Evolutionary conservation across 2,329 filamentous ascomycete species (phyloP).

Genomic region (Cladosporium cucumerinum): DNA sequence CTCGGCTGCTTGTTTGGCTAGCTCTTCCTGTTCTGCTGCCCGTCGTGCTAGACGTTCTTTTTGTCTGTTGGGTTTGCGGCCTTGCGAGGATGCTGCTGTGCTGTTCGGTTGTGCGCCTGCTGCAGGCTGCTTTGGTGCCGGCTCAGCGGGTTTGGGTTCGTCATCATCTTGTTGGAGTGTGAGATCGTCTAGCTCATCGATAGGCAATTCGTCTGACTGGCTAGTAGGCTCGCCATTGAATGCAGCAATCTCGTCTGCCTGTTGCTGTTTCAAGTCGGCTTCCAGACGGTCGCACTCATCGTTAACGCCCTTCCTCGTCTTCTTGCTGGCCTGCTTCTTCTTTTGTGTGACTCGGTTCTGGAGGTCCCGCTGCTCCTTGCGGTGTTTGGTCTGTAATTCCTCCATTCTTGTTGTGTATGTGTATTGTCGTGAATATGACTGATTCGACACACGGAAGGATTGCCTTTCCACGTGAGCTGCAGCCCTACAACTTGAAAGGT

Average conservation of each 20-base stretch:
- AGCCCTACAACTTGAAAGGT: neutral
- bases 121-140: neutral
- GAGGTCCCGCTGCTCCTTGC: conserved; percentile 84
- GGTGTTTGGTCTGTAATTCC: conserved; percentile 72
- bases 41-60: conserved; percentile 88
- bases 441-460: neutral
- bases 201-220: neutral
- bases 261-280: conserved; percentile 53
- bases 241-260: conserved; percentile 49
- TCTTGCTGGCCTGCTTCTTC: conserved; percentile 94
- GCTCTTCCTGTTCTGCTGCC: conserved; percentile 76
- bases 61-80: conserved; percentile 75
- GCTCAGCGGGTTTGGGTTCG: neutral
- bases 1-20: conserved; percentile 62
- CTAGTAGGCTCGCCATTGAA: conserved; percentile 37
- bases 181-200: conserved; percentile 13
- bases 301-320: conserved; percentile 59
- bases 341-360: conserved; percentile 85
- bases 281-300: conserved; percentile 62
- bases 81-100: neutral
- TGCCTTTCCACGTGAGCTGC: neutral
- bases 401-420: conserved; percentile 54
- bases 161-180: conserved; percentile 1
- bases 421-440: neutral
- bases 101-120: neutral